Percentiles rank a stretch among this genome's conserved stretches.
Conservation (phyloP, 1,284 basidiomycete genomes). For the Pholiota adiposa region DNA sequence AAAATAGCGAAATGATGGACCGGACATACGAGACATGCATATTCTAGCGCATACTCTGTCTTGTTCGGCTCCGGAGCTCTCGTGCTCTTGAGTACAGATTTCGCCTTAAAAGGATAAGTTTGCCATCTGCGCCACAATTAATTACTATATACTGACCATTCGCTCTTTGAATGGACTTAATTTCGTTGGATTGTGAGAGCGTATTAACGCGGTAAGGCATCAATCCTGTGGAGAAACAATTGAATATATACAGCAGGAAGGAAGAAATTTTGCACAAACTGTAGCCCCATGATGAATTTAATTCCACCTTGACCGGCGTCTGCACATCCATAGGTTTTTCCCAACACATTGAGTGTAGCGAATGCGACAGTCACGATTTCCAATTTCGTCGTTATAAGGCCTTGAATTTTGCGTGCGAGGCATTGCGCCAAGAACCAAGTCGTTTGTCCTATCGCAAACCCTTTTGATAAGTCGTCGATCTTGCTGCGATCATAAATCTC, state of each 20-base stretch:
- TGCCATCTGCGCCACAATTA: neutral
- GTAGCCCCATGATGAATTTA: neutral
- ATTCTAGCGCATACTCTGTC: neutral
- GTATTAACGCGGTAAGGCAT: neutral
- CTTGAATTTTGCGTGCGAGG: slow-evolving; percentile 15
- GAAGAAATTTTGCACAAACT: too few relatives aligned
- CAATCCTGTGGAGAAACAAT: too few relatives aligned
- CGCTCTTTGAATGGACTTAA: too few relatives aligned
- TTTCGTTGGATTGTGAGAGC: neutral
- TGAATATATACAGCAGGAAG: too few relatives aligned
- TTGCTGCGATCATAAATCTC: slow-evolving; percentile 40
- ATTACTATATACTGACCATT: neutral
- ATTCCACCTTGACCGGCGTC: neutral
- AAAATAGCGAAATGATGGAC: neutral
- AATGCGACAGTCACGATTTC: neutral
- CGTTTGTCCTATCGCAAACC: slow-evolving; percentile 33
- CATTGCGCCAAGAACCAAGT: slow-evolving; percentile 34
- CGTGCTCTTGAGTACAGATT: neutral
- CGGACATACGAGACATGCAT: neutral
- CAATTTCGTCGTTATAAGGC: slow-evolving; percentile 11
- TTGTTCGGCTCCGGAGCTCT: neutral
- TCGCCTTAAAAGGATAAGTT: neutral
- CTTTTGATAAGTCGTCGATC: slow-evolving; percentile 36
- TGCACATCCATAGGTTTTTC: slow-evolving; percentile 3
- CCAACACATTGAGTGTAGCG: neutral